Evolutionary conservation across 2,329 filamentous ascomycete genomes (phyloP), one percentile per base, ranked within the genome.

Genomic region (Talaromyces piceae): DNA sequence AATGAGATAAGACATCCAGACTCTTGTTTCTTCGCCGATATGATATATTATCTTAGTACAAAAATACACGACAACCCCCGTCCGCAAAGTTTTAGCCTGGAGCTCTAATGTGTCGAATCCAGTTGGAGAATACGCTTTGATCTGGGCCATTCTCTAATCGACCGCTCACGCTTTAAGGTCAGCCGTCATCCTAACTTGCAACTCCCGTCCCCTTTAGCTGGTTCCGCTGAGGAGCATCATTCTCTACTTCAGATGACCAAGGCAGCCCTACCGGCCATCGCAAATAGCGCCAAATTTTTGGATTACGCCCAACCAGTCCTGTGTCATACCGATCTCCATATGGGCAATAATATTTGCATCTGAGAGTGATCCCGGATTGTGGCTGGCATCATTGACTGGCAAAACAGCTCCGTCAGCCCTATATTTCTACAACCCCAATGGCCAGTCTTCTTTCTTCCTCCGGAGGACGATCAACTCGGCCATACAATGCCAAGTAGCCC

Each of bases 171-270:
- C 16, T 56, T 51, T 41, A 57, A 61, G n/a, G 56, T 67, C 45
- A 23, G 50, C 23, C 25, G 59, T n/a, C 51, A 69, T 11, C 68
- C 68, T 1, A 62, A 58, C 31, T 66, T 64, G 41, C 59, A 57
- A 26, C 45, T 66, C 18, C 61, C 60, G 2, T 18, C n/a, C 11
- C 23, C 53, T 72, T 22, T 68, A 22, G 3, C 62, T 54, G 69
- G 70, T 5, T 69, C 67, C 20, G 61, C 61, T 7, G 63, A 62
- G 12, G 73, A 73, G 52, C 50, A 58, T 37, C 63, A 64, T 18
- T 45, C 31, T 46, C 33, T 44, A 20, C 52, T 54, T 18, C 49
- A 26, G 27, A 52, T 50, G 46, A 49, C 49, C 22, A 56, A 54
- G 37, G 8, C 41, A 37, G 30, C 50, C 22, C 51, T 52, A 25